phyloP scores from a whole-genome alignment of 768 basidiomycete genomes.

The Boletus bicolor region DNA sequence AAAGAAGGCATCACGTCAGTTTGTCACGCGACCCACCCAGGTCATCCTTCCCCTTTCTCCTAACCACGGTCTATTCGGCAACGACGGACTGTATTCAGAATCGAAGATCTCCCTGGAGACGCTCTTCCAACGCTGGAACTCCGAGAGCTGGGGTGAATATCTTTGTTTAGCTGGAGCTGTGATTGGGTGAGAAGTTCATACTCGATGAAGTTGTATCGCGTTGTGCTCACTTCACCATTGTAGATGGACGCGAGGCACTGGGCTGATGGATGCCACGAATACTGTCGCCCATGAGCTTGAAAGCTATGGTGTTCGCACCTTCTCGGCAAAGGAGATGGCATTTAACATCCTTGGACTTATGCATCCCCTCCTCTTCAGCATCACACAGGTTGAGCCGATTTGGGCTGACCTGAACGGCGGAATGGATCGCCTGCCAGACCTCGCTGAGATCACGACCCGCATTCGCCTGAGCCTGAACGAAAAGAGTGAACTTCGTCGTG shows the following conservation, averaged over 20 bases:
- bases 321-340: constrained; percentile 99
- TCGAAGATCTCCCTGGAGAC: constrained; percentile 98
- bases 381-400: constrained; percentile 98
- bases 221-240: constrained; percentile 5
- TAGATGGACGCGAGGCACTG: constrained; percentile 98
- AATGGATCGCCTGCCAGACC: constrained; percentile 94
- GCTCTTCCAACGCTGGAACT: constrained; percentile 95
- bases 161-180: constrained; percentile 97
- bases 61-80: constrained; percentile 97
- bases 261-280: constrained; percentile 94
- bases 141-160: constrained; percentile 99
- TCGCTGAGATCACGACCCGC: constrained; percentile 86
- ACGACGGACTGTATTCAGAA: constrained; percentile 96
- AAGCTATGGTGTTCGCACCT: constrained; percentile 89
- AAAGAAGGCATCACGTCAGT: constrained; percentile 96
- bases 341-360: constrained; percentile 99
- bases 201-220: constrained; percentile 5
- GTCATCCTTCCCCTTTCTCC: constrained; percentile 97
- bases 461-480: constrained; percentile 79
- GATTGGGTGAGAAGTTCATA: constrained; percentile 68
- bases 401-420: constrained; percentile 99
- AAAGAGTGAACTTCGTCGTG: constrained; percentile 90
- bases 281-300: constrained; percentile 94
- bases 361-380: constrained; percentile 98
- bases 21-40: constrained; percentile 97